Base-by-base conservation (phyloP, 352 stramenopile genomes). In the Pythium grandisporangium region DNA sequence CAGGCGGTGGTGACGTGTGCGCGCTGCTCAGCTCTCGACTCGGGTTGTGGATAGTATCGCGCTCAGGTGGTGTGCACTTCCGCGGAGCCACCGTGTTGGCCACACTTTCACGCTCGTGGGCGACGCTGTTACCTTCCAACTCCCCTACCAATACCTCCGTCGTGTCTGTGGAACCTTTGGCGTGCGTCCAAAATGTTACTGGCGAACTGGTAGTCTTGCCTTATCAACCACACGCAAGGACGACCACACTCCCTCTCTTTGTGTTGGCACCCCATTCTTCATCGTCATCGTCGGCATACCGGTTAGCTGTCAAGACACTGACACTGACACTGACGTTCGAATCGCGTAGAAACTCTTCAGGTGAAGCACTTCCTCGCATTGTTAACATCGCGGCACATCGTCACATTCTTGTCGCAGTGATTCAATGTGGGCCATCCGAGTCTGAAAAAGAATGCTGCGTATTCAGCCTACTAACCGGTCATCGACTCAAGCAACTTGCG, bases 31-130 rank as follows among this genome's bases (percentile, higher is more conserved):
- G 69, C 53, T 88, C 73, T 1, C 68, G 68, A 32, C 57, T 75
- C 16, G 81, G 81, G 13, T 59, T 93, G 14, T 93, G 80, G 75
- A 49, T 81, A 22, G 37, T 93, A 42, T 84, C 78, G 0, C 52
- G 47, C 14, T 42, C 52, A 2, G 27, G 61, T 32, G 71, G 73
- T 5, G 48, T 93, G 13, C 62, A 70, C 24, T 78, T 88, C 24
- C 67, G 76, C n/a, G 84, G 76, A 23, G 61, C 55, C 5, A 53
- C 39, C 42, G 70, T 63, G 4, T 53, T 88, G 5, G 45, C 30
- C 0, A 79, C 49, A 39, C 42, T 82, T 14, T 45, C 46, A 5
- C 45, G 77, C 6, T 36, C 27, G 22, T 90, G 76, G 78, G 13
- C 39, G 2, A 23, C 63, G 42, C 51, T 72, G 0, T 21, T 21